phyloP scores from a whole-genome alignment of 176 grass and related monocot species.

The Secale cereale region DNA sequence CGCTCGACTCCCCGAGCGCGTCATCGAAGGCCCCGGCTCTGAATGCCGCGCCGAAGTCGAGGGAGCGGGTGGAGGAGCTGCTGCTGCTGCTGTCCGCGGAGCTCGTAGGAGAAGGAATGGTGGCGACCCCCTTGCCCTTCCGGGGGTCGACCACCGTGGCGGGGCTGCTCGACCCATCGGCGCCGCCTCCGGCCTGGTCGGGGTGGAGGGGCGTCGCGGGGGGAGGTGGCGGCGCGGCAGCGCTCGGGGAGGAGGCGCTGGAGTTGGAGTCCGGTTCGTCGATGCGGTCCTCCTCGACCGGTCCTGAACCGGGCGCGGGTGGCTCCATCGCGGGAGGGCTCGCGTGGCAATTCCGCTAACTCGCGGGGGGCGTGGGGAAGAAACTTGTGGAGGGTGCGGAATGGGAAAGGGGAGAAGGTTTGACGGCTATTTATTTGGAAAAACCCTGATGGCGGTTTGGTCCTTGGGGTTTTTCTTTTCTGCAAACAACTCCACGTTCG shows the following conservation, averaged over 20 bases:
- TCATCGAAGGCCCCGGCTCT: neutral
- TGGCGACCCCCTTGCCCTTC: neutral
- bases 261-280: neutral
- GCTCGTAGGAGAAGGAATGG: neutral
- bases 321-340: neutral
- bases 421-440: neutral
- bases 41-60: neutral
- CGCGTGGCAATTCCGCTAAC: neutral
- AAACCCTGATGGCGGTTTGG: too few species aligned
- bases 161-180: neutral
- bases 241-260: neutral
- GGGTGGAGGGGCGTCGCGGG: neutral
- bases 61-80: neutral
- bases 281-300: neutral
- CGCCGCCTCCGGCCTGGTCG: neutral
- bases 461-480: too few species aligned
- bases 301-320: neutral
- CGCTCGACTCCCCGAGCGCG: neutral
- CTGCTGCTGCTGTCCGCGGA: neutral
- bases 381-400: neutral
- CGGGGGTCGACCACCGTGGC: neutral
- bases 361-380: neutral
- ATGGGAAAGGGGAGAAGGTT: neutral
- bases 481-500: too few species aligned
- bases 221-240: neutral